Conservation (phyloP, 305 asterid species). For the Caryopteris hybrid region DNA sequence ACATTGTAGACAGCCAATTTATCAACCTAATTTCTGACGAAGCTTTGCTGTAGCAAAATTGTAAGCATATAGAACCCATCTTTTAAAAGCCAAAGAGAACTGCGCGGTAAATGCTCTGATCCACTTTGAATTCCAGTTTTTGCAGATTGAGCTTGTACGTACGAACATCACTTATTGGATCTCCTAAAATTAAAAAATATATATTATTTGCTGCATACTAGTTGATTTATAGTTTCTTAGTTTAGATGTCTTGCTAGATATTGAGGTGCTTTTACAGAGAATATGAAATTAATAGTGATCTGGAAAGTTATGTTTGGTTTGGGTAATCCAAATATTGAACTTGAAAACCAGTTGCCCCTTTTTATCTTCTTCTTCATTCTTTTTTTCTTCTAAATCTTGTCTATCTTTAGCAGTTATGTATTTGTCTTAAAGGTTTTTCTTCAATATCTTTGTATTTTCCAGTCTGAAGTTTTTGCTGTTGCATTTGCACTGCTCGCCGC, state of each 20-base stretch:
- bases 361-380: background rate
- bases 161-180: too few relatives aligned
- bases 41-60: background rate
- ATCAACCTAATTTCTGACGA: too few relatives aligned
- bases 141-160: background rate
- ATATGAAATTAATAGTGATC: background rate
- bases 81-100: background rate
- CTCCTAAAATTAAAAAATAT: too few relatives aligned
- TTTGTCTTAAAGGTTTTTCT: background rate
- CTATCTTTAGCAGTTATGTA: background rate
- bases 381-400: background rate
- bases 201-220: background rate
- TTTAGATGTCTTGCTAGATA: background rate
- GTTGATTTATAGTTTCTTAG: background rate
- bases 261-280: background rate
- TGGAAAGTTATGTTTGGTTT: background rate
- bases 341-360: background rate
- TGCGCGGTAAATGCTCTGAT: background rate
- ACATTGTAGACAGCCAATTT: too few relatives aligned
- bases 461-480: constrained; percentile 96
- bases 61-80: background rate
- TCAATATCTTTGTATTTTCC: constrained; percentile 8
- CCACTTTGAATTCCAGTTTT: background rate
- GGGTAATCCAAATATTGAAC: background rate
- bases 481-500: constrained; percentile 93